Conservation (phyloP, 306 rosid species). For the Glycine latifolia region DNA sequence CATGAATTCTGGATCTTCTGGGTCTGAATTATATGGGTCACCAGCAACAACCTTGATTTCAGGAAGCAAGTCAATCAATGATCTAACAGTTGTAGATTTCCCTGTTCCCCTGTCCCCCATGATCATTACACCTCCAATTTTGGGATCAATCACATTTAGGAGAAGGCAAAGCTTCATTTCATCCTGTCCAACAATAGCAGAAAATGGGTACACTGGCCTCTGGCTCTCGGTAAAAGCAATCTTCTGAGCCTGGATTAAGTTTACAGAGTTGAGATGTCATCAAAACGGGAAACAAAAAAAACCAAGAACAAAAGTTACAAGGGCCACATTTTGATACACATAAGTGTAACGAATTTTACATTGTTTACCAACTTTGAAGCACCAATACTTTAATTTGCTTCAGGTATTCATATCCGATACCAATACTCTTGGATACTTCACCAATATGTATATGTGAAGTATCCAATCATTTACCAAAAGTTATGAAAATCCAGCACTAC, state of each 20-base stretch:
- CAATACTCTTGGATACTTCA: no score
- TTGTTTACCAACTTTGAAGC: no score
- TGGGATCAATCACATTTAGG: constrained; percentile 91
- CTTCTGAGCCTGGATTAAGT: constrained; percentile 62
- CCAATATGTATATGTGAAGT: no score
- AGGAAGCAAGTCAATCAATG: constrained; percentile 91
- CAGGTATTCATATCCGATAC: no score
- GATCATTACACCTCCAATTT: constrained; percentile 98
- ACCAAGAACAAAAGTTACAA: not conserved
- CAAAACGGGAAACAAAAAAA: not conserved
- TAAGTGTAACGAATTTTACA: no score
- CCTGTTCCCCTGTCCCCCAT: constrained; percentile 99
- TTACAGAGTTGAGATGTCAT: constrained; percentile 9
- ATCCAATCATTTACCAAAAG: no score
- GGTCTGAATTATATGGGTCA: constrained; percentile 95
- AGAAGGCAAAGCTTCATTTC: constrained; percentile 98
- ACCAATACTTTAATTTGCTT: no score
- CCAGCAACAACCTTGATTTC: constrained; percentile 85
- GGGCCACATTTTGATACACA: no score
- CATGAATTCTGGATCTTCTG: constrained; percentile 95
- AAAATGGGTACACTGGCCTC: constrained; percentile 93
- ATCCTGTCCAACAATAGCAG: constrained; percentile 97
- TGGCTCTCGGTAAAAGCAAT: constrained; percentile 63
- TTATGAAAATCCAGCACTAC: no score
- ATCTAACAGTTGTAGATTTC: constrained; percentile 88